Evolutionary conservation across 352 stramenopile species (phyloP).

Genomic region (Aphanomyces euteiches): DNA sequence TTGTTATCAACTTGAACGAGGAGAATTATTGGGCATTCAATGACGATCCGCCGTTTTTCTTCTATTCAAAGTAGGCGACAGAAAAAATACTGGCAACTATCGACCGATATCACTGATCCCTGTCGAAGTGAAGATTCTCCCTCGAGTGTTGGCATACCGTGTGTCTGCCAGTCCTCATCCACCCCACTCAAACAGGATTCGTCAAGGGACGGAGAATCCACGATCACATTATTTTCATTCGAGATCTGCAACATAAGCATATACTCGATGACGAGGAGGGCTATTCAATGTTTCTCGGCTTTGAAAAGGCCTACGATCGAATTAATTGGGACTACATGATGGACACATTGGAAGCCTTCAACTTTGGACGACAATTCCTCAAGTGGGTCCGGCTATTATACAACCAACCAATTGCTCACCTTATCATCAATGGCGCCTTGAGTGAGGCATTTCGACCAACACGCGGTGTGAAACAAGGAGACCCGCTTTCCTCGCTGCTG

Average conservation of each 20-base stretch:
- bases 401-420: no score
- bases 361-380: slow-evolving; percentile 16
- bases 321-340: slow-evolving; percentile 8
- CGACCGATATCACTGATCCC: slow-evolving; percentile 1
- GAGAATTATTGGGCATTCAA: not conserved
- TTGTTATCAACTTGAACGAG: not conserved
- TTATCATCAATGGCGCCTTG: slow-evolving; percentile 24
- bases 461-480: slow-evolving; percentile 34
- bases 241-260: slow-evolving; percentile 10
- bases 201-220: not conserved
- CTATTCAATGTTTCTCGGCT: not conserved
- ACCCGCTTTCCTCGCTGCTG: slow-evolving; percentile 33
- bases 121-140: not conserved
- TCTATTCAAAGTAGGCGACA: not conserved
- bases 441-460: not conserved
- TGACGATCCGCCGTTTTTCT: not conserved
- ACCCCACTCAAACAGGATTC: slow-evolving; percentile 14
- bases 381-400: no score
- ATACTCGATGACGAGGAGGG: slow-evolving; percentile 1
- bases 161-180: no score
- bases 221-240: not conserved
- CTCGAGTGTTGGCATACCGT: slow-evolving; percentile 4
- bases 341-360: slow-evolving; percentile 20
- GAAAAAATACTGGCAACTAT: not conserved
- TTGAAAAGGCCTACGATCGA: slow-evolving; percentile 19